Base-by-base conservation (phyloP, 352 stramenopile genomes). In the Blastocystis sp. region DNA sequence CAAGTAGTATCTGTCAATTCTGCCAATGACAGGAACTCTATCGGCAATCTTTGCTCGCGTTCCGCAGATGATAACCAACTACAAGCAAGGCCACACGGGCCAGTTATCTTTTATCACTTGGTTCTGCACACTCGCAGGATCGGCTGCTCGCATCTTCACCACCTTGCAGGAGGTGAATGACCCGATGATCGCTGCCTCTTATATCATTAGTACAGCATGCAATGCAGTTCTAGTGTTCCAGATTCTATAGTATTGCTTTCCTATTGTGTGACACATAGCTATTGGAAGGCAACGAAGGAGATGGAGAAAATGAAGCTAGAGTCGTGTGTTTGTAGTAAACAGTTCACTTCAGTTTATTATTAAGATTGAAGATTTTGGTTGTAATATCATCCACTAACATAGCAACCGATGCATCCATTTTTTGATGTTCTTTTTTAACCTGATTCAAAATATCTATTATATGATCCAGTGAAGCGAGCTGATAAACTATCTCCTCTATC, bases 81-180 rank as follows among this genome's bases (percentile, higher is more conserved):
- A 95, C 87, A 94, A 95, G 82, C 93, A 96, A 82, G 93, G 93
- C 11, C 94, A 96, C 90, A 96, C 94, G 54, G 94, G 94, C n/a
- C 94, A 96, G 88, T 91, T 96, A 41, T 93, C 94, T 56, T 92
- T 96, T 23, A 92, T 96, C 64, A 96, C 94, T 62, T 90, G 95
- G 54, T 90, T 95, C 89, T 92, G 95, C 50, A 96, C 95, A 90
- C 92, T 95, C 87, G 93, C 90, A 15, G 94, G 94, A 23, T 94
- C 93, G 0, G 87, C 95, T 62, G 94, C 94, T 47, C 93, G 94
- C 0, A 91, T 96, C 73, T 96, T 96, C 90, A 96, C 94, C 26
- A 95, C 93, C 18, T 90, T 96, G 76, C 93, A 95, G 91, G 92
- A 88, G 45, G 62, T 88, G 47, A 47, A 88, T 26, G 77, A 88